These are phyloP conservation scores for Tolypocladium pustulatum DNA, from an alignment of 2,329 filamentous ascomycete species.

Conservation along the genomic window DNA sequence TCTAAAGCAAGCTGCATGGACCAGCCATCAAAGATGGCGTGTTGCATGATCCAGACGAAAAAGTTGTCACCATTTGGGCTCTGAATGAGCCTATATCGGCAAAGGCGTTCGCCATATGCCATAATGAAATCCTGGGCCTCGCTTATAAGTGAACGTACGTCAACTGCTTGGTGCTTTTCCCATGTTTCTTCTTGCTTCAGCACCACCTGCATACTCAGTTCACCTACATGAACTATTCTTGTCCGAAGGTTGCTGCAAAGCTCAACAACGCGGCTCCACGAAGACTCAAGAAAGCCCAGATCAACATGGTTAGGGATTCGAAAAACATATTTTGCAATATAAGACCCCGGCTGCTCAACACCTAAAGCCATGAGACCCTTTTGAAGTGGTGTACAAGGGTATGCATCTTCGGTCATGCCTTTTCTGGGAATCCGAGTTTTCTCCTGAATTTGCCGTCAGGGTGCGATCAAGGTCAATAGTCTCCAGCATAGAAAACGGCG, in stretches of 20 bases:
- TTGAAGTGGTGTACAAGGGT: constrained; percentile 27
- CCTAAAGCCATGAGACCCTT: constrained; percentile 26
- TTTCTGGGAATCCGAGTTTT: not conserved
- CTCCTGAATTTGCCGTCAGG: not conserved
- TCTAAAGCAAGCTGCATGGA: constrained; percentile 5
- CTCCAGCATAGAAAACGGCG: not conserved
- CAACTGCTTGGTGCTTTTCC: not conserved
- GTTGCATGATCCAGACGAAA: constrained; percentile 15
- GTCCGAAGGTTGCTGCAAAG: constrained; percentile 7
- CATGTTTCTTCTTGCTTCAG: not conserved
- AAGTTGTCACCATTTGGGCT: not conserved
- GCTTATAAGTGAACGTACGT: too few species aligned
- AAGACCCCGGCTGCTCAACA: constrained; percentile 18
- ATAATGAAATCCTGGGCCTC: not conserved
- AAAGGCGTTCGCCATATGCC: not conserved
- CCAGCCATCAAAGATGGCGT: constrained; percentile 17
- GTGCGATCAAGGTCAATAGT: constrained; percentile 4
- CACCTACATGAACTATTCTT: not conserved
- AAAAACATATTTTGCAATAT: constrained; percentile 20
- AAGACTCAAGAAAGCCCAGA: constrained; percentile 12
- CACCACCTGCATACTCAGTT: not conserved
- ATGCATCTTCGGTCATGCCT: constrained; percentile 18
- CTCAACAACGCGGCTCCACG: constrained; percentile 12
- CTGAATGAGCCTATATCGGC: not conserved
- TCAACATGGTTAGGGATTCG: constrained; percentile 11